Evolutionary conservation across 805 yeast genomes (phyloP).

Genomic region (Pachysolen tannophilus): DNA sequence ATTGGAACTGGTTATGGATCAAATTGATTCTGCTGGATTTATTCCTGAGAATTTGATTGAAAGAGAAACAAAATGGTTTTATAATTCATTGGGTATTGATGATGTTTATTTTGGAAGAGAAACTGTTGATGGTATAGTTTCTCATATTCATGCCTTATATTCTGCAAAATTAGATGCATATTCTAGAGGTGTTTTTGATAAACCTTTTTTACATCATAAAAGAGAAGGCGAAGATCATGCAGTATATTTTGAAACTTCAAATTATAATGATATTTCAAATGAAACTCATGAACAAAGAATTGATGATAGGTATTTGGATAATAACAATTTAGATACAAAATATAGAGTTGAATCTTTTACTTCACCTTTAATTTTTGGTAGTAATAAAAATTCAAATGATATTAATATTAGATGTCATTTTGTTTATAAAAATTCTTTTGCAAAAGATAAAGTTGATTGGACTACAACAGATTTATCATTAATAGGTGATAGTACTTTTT

Average conservation of each 20-base stretch:
- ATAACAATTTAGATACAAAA: slow-evolving; percentile 25
- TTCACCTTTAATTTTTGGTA: slow-evolving; percentile 42
- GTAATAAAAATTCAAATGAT: slow-evolving; percentile 37
- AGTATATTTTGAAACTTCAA: slow-evolving; percentile 75
- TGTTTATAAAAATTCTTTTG: slow-evolving; percentile 48
- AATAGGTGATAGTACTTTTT: slow-evolving; percentile 75
- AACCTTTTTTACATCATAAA: slow-evolving; percentile 67
- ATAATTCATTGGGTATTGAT: slow-evolving; percentile 79
- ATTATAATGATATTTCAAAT: slow-evolving; percentile 39
- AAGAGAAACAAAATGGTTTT: slow-evolving; percentile 84
- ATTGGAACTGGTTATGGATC: slow-evolving; percentile 72
- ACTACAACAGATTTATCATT: slow-evolving; percentile 45
- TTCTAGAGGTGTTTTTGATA: slow-evolving; percentile 44
- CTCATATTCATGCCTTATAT: slow-evolving; percentile 81
- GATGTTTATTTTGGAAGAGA: slow-evolving; percentile 89
- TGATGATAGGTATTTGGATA: slow-evolving; percentile 75
- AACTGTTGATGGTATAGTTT: slow-evolving; percentile 68
- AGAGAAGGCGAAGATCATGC: slow-evolving; percentile 82
- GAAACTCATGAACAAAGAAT: slow-evolving; percentile 61
- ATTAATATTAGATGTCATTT: slow-evolving; percentile 59
- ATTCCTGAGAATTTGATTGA: slow-evolving; percentile 85
- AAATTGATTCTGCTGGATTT: slow-evolving; percentile 75
- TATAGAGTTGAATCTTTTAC: slow-evolving; percentile 76
- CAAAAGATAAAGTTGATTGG: slow-evolving; percentile 15
- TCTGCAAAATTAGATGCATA: slow-evolving; percentile 90